Base-by-base conservation (phyloP, 805 yeast genomes). In the Sugiyamaella chiloensis region DNA sequence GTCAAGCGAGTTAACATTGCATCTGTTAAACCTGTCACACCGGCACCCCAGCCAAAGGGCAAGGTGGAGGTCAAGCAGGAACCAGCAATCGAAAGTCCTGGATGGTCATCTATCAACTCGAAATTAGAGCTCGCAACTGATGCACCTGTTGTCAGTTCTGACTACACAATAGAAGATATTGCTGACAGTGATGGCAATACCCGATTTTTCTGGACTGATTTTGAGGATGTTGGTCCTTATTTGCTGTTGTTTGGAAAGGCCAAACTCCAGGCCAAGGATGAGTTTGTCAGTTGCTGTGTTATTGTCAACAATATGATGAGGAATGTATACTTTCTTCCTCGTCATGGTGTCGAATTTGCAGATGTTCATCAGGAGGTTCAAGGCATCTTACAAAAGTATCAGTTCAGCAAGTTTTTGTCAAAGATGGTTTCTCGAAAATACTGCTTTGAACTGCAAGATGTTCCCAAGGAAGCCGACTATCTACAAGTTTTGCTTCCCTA, bases 141-240 rank as follows among this genome's bases (percentile, higher is more conserved):
- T n/a, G 23, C 39, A 7, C 46, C 46, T 2, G 31, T 17, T 14
- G 14, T 21, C 12, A 32, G 9, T 14, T 24, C 30, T 21, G 30
- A 26, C 5, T 24, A 16, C 5, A 24, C 19, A 12, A 12, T 32
- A n/a, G 21, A 31, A 1, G 27, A 21, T 23, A 26, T 26, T 32
- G 46, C 24, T 2, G 41, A 31, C 1, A 86, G 81, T 11, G 50
- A 54, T 12, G 87, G 81, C 39, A 41, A 34, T 0, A 76, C 89
- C 61, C 78, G 79, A 57, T 81, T 91, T 82, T 93, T 76, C 64
- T 93, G 97, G 97, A 67, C 86, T 24, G 99, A 93, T 65, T 89
- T 81, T 63, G 74, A 85, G 20, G 98, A 91, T 62, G 79, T 84
- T 9, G 86, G 83, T 50, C 76, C 76, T 55, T 68, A 81, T 0